phyloP scores from a whole-genome alignment of 1,139 yeast genomes.

The Starmera stellimalicola region DNA sequence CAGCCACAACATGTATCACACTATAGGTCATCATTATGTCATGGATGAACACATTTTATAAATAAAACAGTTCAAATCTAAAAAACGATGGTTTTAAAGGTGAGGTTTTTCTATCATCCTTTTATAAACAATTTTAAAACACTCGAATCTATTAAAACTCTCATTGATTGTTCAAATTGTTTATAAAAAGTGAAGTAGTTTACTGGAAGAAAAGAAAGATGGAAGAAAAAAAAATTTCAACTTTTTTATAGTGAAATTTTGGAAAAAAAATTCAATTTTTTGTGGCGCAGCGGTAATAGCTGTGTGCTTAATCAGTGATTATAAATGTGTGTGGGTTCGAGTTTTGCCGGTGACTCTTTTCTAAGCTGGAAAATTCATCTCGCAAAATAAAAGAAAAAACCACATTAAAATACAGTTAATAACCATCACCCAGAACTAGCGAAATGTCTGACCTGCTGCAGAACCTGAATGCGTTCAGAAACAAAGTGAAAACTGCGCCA shows the following conservation, averaged over 20 bases:
- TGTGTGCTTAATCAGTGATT: neutral
- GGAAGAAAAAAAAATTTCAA: neutral
- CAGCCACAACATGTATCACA: slow-evolving; percentile 64
- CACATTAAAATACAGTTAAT: neutral
- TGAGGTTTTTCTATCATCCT: too few species aligned
- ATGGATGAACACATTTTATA: slow-evolving; percentile 49
- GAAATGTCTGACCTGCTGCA: slow-evolving; percentile 32
- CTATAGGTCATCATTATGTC: slow-evolving; percentile 88
- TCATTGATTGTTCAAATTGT: neutral
- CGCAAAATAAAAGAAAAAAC: too few species aligned
- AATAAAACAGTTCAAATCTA: slow-evolving; percentile 58
- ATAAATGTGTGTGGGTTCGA: neutral
- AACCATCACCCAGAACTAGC: too few species aligned
- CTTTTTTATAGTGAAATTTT: neutral
- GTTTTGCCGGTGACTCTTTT: neutral
- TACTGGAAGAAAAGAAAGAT: neutral
- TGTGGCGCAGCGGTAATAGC: neutral
- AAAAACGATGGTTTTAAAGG: slow-evolving; percentile 89
- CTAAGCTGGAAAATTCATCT: slow-evolving; percentile 2
- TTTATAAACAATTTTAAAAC: too few species aligned
- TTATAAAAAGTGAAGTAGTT: neutral
- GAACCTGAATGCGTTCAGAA: slow-evolving; percentile 52
- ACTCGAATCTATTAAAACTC: neutral
- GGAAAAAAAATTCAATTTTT: neutral
- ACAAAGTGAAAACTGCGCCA: slow-evolving; percentile 48